A percentile compares a stretch with the other conserved stretches of the same genome.
Conservation (phyloP, 208 protist species). For the Phytomonas francai region DNA sequence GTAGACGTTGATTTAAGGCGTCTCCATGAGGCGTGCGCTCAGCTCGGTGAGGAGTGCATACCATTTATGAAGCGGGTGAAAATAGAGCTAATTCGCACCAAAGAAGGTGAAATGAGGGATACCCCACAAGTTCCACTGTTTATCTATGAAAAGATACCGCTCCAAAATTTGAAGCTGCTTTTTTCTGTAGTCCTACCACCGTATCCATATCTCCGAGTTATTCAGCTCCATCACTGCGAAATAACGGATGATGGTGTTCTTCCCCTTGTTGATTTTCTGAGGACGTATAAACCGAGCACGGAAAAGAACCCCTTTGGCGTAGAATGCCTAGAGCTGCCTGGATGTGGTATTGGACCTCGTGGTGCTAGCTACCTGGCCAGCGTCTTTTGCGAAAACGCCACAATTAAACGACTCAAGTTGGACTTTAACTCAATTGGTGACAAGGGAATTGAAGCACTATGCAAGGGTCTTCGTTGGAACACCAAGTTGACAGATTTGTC, state of each 20-base stretch:
- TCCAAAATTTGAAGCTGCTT: constrained; percentile 34
- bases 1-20: constrained; percentile 69
- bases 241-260: constrained; percentile 81
- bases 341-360: constrained; percentile 49
- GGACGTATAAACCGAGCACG: constrained; percentile 49
- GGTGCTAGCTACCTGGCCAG: constrained; percentile 64
- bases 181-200: constrained; percentile 45
- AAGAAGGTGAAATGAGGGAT: constrained; percentile 68
- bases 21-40: constrained; percentile 41
- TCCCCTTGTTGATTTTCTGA: constrained; percentile 64
- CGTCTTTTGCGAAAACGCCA: constrained; percentile 57
- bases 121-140: constrained; percentile 74
- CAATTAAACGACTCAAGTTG: constrained; percentile 53
- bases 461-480: constrained; percentile 79
- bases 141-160: constrained; percentile 38
- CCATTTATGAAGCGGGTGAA: constrained; percentile 71
- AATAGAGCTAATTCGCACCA: constrained; percentile 56
- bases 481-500: constrained; percentile 53
- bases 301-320: constrained; percentile 81
- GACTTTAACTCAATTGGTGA: constrained; percentile 82
- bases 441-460: constrained; percentile 47
- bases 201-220: constrained; percentile 69
- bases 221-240: constrained; percentile 62
- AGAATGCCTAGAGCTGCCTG: constrained; percentile 68
- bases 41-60: constrained; percentile 37